A percentile compares a stretch with the other conserved stretches of the same genome.
phyloP scores from a whole-genome alignment of 768 basidiomycete species.

The Mycena latifolia region DNA sequence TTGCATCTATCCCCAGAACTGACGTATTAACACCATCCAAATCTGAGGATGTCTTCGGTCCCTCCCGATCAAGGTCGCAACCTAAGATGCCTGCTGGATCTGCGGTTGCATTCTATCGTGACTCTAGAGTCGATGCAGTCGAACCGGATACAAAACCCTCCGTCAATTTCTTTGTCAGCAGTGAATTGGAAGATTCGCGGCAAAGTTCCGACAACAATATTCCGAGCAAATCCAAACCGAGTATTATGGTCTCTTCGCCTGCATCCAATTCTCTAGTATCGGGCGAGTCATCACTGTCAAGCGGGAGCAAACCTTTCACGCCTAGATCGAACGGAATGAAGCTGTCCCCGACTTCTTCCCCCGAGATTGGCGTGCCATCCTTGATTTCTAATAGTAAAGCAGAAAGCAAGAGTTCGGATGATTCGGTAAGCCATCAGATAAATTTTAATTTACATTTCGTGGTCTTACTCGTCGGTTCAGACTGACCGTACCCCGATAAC shows the following conservation, averaged over 20 bases:
- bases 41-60: constrained; percentile 42
- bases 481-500: constrained; percentile 61
- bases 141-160: constrained; percentile 59
- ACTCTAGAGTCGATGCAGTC: constrained; percentile 65
- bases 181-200: constrained; percentile 74
- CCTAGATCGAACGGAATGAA: constrained; percentile 24
- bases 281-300: constrained; percentile 31
- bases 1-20: constrained; percentile 49
- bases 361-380: constrained; percentile 41
- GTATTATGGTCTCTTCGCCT: constrained; percentile 40
- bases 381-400: constrained; percentile 48
- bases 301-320: constrained; percentile 38
- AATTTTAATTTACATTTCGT: constrained; percentile 7
- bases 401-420: constrained; percentile 66
- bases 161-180: constrained; percentile 84
- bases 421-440: constrained; percentile 57
- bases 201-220: constrained; percentile 38
- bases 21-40: constrained; percentile 48
- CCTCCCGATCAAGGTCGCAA: constrained; percentile 63
- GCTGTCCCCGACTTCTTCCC: constrained; percentile 35
- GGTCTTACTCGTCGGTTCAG: constrained; percentile 40
- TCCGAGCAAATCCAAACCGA: constrained; percentile 39
- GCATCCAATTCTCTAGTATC: constrained; percentile 16
- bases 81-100: constrained; percentile 82
- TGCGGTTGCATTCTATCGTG: constrained; percentile 79